Conservation (phyloP, 2,329 filamentous ascomycete genomes). For the Nannizziopsis barbatae region DNA sequence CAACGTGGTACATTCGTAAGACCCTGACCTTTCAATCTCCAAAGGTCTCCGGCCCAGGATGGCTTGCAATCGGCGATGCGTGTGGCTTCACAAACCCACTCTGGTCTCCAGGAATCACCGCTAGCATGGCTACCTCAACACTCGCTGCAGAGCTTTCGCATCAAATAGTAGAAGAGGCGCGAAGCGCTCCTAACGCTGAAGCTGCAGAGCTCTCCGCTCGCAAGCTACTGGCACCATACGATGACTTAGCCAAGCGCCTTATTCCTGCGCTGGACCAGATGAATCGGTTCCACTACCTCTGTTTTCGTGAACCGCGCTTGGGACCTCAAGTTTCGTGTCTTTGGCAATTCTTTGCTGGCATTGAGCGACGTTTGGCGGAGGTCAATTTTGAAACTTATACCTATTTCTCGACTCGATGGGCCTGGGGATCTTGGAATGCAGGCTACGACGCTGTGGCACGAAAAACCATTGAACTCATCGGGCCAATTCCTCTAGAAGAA, state of each 20-base stretch:
- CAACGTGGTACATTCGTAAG: slow-evolving; percentile 21
- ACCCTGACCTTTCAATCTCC: slow-evolving; percentile 17
- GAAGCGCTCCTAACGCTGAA: not conserved
- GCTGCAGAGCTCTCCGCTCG: slow-evolving; percentile 9
- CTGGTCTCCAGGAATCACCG: slow-evolving; percentile 23
- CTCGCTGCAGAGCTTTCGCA: slow-evolving; percentile 17
- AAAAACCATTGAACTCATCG: slow-evolving; percentile 7
- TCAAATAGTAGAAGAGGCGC: not conserved
- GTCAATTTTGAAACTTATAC: slow-evolving; percentile 1
- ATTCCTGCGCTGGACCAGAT: slow-evolving; percentile 17
- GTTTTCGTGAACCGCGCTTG: slow-evolving; percentile 16
- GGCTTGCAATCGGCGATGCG: slow-evolving; percentile 23
- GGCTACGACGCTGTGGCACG: slow-evolving; percentile 8
- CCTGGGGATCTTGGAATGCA: slow-evolving; percentile 4
- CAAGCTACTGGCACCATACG: slow-evolving; percentile 13
- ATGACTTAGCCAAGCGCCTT: slow-evolving; percentile 15
- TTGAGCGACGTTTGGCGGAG: slow-evolving; percentile 3
- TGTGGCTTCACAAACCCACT: slow-evolving; percentile 24
- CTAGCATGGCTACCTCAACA: slow-evolving; percentile 15
- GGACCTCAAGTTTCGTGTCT: slow-evolving; percentile 17
- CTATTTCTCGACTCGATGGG: slow-evolving; percentile 2
- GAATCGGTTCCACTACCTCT: slow-evolving; percentile 20
- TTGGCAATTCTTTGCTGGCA: slow-evolving; percentile 17
- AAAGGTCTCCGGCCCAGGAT: slow-evolving; percentile 19
- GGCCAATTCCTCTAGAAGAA: slow-evolving; percentile 6